Conservation (phyloP, 768 basidiomycete genomes). For the Brasilioporus rufonigricans region DNA sequence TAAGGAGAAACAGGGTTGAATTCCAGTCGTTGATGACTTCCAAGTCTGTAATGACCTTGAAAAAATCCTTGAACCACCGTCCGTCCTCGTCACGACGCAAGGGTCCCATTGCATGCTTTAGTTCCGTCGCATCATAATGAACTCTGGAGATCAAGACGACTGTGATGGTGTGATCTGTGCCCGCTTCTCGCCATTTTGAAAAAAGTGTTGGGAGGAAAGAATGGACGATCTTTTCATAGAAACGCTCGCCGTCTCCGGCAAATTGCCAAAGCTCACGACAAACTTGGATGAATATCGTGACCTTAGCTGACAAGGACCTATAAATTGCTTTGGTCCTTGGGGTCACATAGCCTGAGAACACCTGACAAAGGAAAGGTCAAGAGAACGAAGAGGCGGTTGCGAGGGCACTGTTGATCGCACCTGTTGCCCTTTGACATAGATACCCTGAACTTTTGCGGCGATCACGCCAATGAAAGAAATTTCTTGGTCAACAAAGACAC, state of each 20-base stretch:
- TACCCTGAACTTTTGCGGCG: constrained; percentile 75
- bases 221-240: constrained; percentile 96
- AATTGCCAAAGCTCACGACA: constrained; percentile 97
- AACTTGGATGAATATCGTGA: constrained; percentile 94
- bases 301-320: constrained; percentile 86
- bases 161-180: constrained; percentile 90
- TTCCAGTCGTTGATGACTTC: constrained; percentile 89
- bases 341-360: constrained; percentile 79
- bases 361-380: constrained; percentile 39
- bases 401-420: constrained; percentile 35
- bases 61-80: constrained; percentile 92
- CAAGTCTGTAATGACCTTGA: constrained; percentile 91
- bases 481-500: constrained; percentile 81
- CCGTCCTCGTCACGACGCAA: constrained; percentile 73
- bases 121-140: constrained; percentile 78
- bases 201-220: constrained; percentile 93
- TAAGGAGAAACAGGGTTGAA: constrained; percentile 79
- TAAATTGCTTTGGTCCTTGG: constrained; percentile 84
- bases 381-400: background rate
- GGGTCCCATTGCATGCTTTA: constrained; percentile 80
- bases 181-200: constrained; percentile 75
- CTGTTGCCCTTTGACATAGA: constrained; percentile 69
- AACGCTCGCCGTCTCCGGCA: constrained; percentile 92
- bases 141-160: constrained; percentile 94
- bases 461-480: constrained; percentile 81